phyloP scores from a whole-genome alignment of 2,329 filamentous ascomycete genomes.

The Penicillium sp. region DNA sequence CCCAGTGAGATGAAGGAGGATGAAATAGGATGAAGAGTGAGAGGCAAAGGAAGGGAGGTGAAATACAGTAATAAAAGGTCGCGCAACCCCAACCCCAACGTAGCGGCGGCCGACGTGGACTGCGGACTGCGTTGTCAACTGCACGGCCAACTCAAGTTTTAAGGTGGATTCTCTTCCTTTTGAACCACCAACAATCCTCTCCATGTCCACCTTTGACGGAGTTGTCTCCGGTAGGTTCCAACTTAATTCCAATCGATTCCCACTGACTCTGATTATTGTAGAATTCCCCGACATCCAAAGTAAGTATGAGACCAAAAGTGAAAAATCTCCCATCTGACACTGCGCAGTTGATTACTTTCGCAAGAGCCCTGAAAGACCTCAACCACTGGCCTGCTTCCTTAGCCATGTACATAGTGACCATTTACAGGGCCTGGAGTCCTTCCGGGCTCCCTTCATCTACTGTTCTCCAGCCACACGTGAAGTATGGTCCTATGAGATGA shows the following conservation, averaged over 20 bases:
- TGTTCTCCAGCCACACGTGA: slow-evolving; percentile 79
- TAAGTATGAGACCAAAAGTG: slow-evolving; percentile 27
- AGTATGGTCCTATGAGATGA: slow-evolving; percentile 37
- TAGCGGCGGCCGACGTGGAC: neutral
- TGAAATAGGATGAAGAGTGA: neutral
- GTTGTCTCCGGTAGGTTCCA: slow-evolving; percentile 26
- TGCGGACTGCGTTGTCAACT: neutral
- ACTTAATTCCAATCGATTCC: neutral
- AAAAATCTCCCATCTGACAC: neutral
- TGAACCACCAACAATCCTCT: neutral
- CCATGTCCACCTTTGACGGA: slow-evolving; percentile 34
- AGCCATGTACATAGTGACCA: slow-evolving; percentile 93
- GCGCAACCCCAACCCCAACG: neutral
- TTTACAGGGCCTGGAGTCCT: slow-evolving; percentile 69
- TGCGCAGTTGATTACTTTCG: slow-evolving; percentile 74
- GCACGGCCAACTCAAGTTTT: slow-evolving; percentile 1
- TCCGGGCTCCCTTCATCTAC: slow-evolving; percentile 79
- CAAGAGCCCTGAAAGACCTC: slow-evolving; percentile 46
- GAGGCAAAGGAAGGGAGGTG: neutral
- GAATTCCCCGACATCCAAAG: slow-evolving; percentile 77
- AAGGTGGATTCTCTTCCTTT: slow-evolving; percentile 1
- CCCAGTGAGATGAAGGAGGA: neutral
- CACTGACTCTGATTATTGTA: slow-evolving; percentile 13
- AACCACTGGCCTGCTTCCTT: slow-evolving; percentile 77
- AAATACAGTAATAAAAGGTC: neutral